phyloP scores from a whole-genome alignment of 2,329 filamentous ascomycete genomes.

The Cercospora zeae-maydis region DNA sequence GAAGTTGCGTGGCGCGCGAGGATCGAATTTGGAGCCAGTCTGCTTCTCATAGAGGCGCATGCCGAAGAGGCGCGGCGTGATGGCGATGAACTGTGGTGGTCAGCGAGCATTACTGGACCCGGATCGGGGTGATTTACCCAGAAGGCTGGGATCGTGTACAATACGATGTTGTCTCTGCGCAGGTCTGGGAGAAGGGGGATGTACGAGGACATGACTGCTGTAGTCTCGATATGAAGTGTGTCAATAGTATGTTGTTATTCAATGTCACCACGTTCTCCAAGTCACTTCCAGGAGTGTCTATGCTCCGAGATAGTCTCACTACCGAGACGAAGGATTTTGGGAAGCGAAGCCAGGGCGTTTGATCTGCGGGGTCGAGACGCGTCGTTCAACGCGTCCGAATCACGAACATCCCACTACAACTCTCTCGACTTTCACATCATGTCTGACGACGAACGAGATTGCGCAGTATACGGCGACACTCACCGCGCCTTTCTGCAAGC shows the following conservation, averaged over 20 bases:
- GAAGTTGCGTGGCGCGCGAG: conserved; percentile 33
- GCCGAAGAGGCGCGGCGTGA: conserved; percentile 38
- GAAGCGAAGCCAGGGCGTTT: background rate
- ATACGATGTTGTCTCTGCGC: conserved; percentile 27
- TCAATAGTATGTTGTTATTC: background rate
- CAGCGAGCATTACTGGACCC: conserved; percentile 24
- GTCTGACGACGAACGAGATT: conserved; percentile 17
- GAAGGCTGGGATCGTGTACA: conserved; percentile 31
- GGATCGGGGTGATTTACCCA: conserved; percentile 31
- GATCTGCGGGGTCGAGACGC: background rate
- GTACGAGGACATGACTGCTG: conserved; percentile 23
- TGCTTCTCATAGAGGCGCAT: conserved; percentile 18
- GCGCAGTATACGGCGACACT: conserved; percentile 53
- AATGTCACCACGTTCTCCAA: background rate
- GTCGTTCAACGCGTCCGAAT: background rate
- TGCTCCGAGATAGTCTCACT: background rate
- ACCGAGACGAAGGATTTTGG: background rate
- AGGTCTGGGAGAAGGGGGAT: conserved; percentile 24
- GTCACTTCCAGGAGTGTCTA: background rate
- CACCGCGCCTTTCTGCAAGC: conserved; percentile 90
- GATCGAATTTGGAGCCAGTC: conserved; percentile 28
- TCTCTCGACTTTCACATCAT: conserved; percentile 5
- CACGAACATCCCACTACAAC: background rate
- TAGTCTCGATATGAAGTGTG: background rate
- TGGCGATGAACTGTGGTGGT: conserved; percentile 24